These are phyloP conservation scores for Fusarium denticulatum DNA, from an alignment of 2,329 filamentous ascomycete species.

Conservation along the genomic window DNA sequence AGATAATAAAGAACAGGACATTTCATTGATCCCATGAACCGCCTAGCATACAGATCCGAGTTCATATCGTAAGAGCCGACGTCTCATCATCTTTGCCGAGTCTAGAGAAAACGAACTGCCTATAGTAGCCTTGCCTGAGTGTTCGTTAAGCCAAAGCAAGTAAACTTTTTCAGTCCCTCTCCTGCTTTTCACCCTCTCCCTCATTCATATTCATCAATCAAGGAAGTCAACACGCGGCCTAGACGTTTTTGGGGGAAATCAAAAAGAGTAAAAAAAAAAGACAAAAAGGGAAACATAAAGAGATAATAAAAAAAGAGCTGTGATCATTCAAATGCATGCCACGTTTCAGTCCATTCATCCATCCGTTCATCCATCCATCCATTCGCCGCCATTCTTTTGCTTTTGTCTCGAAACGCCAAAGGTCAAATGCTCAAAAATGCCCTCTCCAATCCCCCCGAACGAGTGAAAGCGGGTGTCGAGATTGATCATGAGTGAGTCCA, in stretches of 20 bases:
- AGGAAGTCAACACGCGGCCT: conserved; percentile 14
- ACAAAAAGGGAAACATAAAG: conserved; percentile 31
- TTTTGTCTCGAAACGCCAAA: conserved; percentile 47
- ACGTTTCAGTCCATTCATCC: conserved; percentile 46
- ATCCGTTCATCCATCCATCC: conserved; percentile 44
- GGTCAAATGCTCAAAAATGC: conserved; percentile 45
- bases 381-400: conserved; percentile 46
- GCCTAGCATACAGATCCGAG: conserved; percentile 41
- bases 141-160: conserved; percentile 20
- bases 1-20: conserved; percentile 31
- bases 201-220: conserved; percentile 4
- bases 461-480: conserved; percentile 25
- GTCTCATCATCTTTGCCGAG: conserved; percentile 30
- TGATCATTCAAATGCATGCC: conserved; percentile 47
- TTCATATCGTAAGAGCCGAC: conserved; percentile 1
- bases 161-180: conserved; percentile 23
- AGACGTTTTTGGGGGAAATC: conserved; percentile 36
- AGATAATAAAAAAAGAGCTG: conserved; percentile 40
- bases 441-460: conserved; percentile 21
- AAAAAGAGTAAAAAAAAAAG: conserved; percentile 11
- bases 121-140: neutral
- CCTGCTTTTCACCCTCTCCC: conserved; percentile 4
- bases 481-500: conserved; percentile 40
- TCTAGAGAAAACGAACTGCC: conserved; percentile 24
- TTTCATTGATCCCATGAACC: conserved; percentile 45